These are phyloP conservation scores for Cutaneotrichosporon sp. DNA, from an alignment of 1,284 basidiomycete genomes.

Conservation along the genomic window DNA sequence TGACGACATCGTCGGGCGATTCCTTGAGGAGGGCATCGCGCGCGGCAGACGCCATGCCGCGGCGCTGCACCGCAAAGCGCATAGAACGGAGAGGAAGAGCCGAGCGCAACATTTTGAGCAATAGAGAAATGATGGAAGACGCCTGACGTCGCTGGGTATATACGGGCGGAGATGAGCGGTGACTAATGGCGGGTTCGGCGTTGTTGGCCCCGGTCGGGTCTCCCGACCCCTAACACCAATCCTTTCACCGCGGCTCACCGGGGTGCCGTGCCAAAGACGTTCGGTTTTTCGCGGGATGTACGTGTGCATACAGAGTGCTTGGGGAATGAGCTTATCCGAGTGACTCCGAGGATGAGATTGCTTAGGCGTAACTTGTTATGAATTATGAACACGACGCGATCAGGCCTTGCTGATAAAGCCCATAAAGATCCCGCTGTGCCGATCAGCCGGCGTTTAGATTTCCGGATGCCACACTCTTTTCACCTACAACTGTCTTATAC, in stretches of 20 bases:
- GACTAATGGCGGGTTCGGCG: not conserved
- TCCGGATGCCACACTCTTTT: too few species aligned
- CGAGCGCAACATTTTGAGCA: conserved; percentile 7
- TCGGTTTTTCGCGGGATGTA: not conserved
- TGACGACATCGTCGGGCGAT: conserved; percentile 75
- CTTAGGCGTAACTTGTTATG: not conserved
- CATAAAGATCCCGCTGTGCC: not conserved
- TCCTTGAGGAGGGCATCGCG: conserved; percentile 57
- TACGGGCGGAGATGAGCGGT: conserved; percentile 6
- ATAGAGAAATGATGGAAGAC: not conserved
- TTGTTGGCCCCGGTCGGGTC: conserved; percentile 4
- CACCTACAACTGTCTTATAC: too few species aligned
- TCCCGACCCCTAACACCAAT: not conserved
- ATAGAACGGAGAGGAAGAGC: conserved; percentile 8
- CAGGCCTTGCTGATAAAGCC: not conserved
- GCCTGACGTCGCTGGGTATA: not conserved
- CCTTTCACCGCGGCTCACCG: not conserved
- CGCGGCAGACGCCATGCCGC: conserved; percentile 12
- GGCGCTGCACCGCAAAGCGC: conserved; percentile 6
- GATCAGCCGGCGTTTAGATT: conserved; percentile 1
- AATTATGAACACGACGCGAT: not conserved
- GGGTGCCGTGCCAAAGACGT: not conserved
- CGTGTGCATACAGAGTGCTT: not conserved
- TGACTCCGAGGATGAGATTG: not conserved
- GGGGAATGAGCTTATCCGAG: too few species aligned